These are phyloP conservation scores for Myxozyma melibiosi DNA, from an alignment of 805 yeast genomes.

Conservation along the genomic window DNA sequence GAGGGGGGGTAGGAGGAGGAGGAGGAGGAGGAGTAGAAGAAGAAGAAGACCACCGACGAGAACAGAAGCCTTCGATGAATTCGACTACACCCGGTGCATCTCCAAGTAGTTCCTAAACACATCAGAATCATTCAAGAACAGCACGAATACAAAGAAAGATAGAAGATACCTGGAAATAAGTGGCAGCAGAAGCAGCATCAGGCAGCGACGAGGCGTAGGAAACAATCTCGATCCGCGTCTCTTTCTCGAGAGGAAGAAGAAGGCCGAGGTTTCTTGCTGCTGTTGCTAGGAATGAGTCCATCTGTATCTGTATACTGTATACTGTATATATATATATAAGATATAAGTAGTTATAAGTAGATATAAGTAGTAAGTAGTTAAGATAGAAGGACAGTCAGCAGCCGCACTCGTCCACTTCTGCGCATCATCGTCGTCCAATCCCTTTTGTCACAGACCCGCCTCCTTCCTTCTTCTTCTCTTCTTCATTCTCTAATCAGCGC, in stretches of 20 bases:
- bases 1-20: neutral
- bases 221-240: constrained; percentile 56
- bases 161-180: constrained; percentile 52
- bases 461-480: too few relatives aligned
- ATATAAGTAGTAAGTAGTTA: too few relatives aligned
- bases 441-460: too few relatives aligned
- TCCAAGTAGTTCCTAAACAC: constrained; percentile 30
- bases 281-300: constrained; percentile 11
- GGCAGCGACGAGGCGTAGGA: constrained; percentile 54
- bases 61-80: constrained; percentile 30
- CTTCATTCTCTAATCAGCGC: too few relatives aligned
- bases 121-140: neutral
- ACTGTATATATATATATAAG: too few relatives aligned
- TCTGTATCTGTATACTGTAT: neutral
- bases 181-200: constrained; percentile 51
- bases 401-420: neutral
- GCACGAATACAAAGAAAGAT: neutral
- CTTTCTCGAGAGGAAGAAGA: constrained; percentile 61
- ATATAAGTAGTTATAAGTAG: too few relatives aligned
- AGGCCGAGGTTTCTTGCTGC: constrained; percentile 19
- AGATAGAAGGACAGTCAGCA: too few relatives aligned
- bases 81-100: constrained; percentile 26
- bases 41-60: constrained; percentile 27
- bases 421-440: too few relatives aligned
- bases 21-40: neutral